phyloP scores from a whole-genome alignment of 2,329 filamentous ascomycete genomes.

The Botrytis sinoallii region DNA sequence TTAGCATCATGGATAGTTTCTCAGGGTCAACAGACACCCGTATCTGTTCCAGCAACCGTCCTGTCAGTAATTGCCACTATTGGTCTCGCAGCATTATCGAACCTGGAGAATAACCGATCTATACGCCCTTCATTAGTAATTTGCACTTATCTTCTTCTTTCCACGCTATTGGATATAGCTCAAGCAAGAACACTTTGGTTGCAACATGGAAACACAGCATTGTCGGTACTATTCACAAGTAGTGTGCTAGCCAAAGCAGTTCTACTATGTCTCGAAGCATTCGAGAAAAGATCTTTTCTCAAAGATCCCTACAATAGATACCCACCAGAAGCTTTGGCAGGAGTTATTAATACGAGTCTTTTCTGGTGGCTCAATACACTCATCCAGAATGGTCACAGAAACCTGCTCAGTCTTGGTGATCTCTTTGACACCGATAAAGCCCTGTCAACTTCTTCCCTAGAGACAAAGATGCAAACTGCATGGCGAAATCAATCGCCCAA shows the following conservation, averaged over 20 bases:
- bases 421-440: conserved; percentile 27
- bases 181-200: conserved; percentile 22
- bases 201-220: neutral
- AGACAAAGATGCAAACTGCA: neutral
- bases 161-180: conserved; percentile 19
- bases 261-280: conserved; percentile 22
- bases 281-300: conserved; percentile 21
- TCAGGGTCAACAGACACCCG: neutral
- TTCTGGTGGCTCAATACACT: conserved; percentile 40
- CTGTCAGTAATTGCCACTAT: neutral
- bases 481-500: neutral
- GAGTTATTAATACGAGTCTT: conserved; percentile 36
- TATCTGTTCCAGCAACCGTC: conserved; percentile 1
- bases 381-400: conserved; percentile 34
- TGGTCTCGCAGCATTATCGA: conserved; percentile 7
- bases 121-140: conserved; percentile 22
- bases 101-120: conserved; percentile 22
- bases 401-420: conserved; percentile 32
- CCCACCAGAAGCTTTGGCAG: conserved; percentile 33
- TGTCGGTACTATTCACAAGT: conserved; percentile 14
- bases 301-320: conserved; percentile 1
- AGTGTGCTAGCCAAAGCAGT: conserved; percentile 17
- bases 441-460: conserved; percentile 7
- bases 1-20: neutral
- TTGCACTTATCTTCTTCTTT: conserved; percentile 20